A percentile compares a stretch with the other conserved stretches of the same genome.
Evolutionary conservation across 225 moss, liverwort and hornwort species (phyloP).

Genomic region (Physcomitrellopsis africana): DNA sequence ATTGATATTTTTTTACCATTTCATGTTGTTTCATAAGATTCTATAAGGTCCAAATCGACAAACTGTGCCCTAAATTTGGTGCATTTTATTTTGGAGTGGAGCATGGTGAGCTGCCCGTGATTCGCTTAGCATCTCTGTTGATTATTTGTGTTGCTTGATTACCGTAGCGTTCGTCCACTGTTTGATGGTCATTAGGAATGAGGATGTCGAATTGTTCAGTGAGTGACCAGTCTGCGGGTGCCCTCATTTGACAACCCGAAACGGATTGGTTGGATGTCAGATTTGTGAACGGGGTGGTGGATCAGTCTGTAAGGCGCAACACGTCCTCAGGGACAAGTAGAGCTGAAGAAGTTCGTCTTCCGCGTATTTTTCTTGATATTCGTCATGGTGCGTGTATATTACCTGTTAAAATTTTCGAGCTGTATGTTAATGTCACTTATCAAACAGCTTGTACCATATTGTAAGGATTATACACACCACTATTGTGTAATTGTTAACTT

Average conservation of each 20-base stretch:
- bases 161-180: background rate
- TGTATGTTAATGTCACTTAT: background rate
- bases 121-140: background rate
- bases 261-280: constrained; percentile 25
- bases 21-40: too few species aligned
- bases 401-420: background rate
- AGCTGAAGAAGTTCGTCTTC: constrained; percentile 55
- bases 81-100: too few species aligned
- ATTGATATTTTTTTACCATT: too few species aligned
- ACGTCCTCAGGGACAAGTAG: constrained; percentile 58
- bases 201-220: background rate
- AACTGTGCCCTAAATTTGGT: too few species aligned
- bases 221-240: background rate
- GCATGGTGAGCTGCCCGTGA: too few species aligned
- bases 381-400: constrained; percentile 55
- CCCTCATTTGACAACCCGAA: background rate
- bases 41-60: too few species aligned
- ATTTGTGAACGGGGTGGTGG: constrained; percentile 75
- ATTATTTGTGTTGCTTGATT: background rate
- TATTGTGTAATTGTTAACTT: background rate
- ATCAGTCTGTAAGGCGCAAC: constrained; percentile 54
- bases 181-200: background rate
- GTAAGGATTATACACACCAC: background rate
- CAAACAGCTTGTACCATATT: background rate
- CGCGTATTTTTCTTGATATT: constrained; percentile 67